Evolutionary conservation across 495 filamentous ascomycete species (phyloP), one percentile per base, ranked within the genome.

Genomic region (Xylona heveae): DNA sequence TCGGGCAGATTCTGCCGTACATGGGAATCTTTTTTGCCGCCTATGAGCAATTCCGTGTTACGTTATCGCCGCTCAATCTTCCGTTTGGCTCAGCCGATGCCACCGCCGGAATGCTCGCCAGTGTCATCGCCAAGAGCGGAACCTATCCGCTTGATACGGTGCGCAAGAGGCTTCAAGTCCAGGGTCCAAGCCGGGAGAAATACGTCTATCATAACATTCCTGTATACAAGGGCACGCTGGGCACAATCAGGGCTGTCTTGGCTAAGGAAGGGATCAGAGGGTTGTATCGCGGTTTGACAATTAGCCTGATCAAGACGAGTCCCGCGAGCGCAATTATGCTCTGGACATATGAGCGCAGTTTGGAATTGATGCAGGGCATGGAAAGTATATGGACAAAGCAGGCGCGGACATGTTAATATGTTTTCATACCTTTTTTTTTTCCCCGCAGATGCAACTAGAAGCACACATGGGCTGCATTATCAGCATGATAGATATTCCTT

Each of bases 111-210:
- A 59, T 85, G 1, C 20, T 81, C 1, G 78, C 88, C 0, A 76
- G 72, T 23, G 58, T 92, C 0, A 38, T 78, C 17, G 74, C 83
- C 7, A 97, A 97, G 52, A 83, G 84, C 8, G 72, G 68, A 6
- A 77, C 90, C 3, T 97, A 92, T 47, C 88, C 88, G 7, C 57
- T 99, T n/a, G 88, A 99, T 42, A 61, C 94, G 28, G 79, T 93
- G 9, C 48, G 90, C 36, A 99, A 99, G 54, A 56, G 88, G 21
- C 59, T 99, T 32, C 88, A 99, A 51, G 82, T 99, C 6, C 88
- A 99, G 52, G 88, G 88, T 0, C 88, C 88, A 12, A 91, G 72
- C 22, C 56, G 82, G 19, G 47, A 51, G 12, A 52, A 57, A 38
- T 99, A 93, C 48, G 66, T 88, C 3, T 77, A 91, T 52, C 68